Base-by-base conservation (phyloP, 2,329 filamentous ascomycete genomes). In the Claviceps capensis region DNA sequence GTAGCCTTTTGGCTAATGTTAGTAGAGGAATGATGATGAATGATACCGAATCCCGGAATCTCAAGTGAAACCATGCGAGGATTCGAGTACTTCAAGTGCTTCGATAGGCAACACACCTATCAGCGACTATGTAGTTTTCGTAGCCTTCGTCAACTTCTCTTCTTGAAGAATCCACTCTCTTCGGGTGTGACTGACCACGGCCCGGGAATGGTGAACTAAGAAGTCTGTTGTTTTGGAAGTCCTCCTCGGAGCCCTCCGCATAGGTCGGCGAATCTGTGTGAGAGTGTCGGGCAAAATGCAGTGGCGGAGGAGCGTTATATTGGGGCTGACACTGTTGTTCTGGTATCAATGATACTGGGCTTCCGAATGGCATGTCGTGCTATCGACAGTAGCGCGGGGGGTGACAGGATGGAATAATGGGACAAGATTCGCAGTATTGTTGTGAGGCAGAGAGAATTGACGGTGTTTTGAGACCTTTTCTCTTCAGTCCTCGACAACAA, bases 281-380 rank as follows among this genome's bases (percentile, higher is more conserved):
- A 5, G 67, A 61, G 37, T 64, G 60, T 47, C 64, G 64, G 5
- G 72, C 72, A n/a, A 72, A 72, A n/a, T 72, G 72, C 45, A 75
- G 57, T 38, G 72, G 67, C 49, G 72, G 72, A 54, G 72, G 72
- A 2, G 63, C 69, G 55, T 65, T 60, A 53, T 61, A 56, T 53
- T 60, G 61, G 45, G 58, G 56, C 14, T 22, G 22, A 22, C 22
- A 22, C 22, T 61, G 56, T 44, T 65, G 59, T 48, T 70, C 69
- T 37, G 70, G 72, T 53, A 75, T 75, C 48, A 68, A 63, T 61
- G 74, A 67, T 43, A 71, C 68, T 46, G 61, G 59, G 55, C 64
- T 68, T 51, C 63, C 57, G 50, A 64, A 57, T 54, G 63, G 69
- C 40, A 62, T 58, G 36, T 67, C 63, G 56, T 65, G 63, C 52